Evolutionary conservation across 495 filamentous ascomycete genomes (phyloP), one percentile per base, ranked within the genome.

Genomic region (Echria macrotheca): DNA sequence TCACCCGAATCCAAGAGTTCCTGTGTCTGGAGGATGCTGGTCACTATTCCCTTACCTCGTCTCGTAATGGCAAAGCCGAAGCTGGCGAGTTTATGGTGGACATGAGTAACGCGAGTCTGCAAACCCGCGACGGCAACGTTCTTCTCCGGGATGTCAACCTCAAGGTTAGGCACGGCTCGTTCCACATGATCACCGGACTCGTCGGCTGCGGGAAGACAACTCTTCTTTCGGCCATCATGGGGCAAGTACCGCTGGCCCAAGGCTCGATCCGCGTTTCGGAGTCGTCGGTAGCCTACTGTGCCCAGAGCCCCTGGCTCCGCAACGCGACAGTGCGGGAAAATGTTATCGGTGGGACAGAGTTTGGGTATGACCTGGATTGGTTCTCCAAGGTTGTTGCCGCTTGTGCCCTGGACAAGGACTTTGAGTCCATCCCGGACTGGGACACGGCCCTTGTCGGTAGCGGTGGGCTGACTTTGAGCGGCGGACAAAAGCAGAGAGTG

Each of bases 401-500:
- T 15, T 85, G 81, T 59, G 74, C 70, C 15, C 67, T 88, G 11
- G 70, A 69, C 8, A 60, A 71, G 38, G 80, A 84, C 57, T 61
- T 84, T 32, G 58, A 23, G 11, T 22, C 56, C 0, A 46, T 83
- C n/a, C 70, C 75, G 7, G 62, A 69, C 15, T 75, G 74, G 0
- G 80, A 86, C 54, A 56, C 69, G 23, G 84, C 77, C 4, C 52
- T 68, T 3, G 74, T 84, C 44, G 83, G 82, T 6, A 81, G 74
- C 61, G 77, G 77, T 45, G 83, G 81, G 0, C 69, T 81, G 37
- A 70, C 70, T 8, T 67, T 87, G 12, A 80, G 76, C 53, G 81
- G 81, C 4, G 83, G 83, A 0, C 83, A 87, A 50, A 78, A 75
- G 49, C 79, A 83, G 50, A 69, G 82, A 9, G 67, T 85, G 50